Evolutionary conservation across 257 asterid species (phyloP).

Genomic region (Capsicum chinense): DNA sequence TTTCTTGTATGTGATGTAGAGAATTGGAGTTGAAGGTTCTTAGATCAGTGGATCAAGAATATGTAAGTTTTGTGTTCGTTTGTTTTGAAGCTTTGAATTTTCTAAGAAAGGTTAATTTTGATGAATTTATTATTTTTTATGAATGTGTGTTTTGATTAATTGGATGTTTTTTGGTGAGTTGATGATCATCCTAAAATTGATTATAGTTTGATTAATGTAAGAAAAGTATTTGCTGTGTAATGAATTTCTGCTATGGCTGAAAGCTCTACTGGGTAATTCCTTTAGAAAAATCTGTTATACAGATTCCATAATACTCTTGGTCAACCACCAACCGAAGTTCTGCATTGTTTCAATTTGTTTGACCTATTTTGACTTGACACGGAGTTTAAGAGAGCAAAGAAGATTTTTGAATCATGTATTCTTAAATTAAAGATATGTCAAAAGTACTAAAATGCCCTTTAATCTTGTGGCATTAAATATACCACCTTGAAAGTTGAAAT

Average conservation of each 20-base stretch:
- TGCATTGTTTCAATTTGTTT: too few species aligned
- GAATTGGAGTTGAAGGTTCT: constrained; percentile 37
- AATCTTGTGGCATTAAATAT: too few species aligned
- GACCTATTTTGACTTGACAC: too few species aligned
- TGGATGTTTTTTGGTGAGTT: not conserved
- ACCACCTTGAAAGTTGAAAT: too few species aligned
- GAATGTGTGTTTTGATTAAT: not conserved
- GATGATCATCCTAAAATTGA: constrained; percentile 12
- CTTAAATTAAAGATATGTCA: too few species aligned
- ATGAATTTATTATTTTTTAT: not conserved
- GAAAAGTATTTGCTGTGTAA: not conserved
- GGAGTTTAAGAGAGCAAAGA: too few species aligned
- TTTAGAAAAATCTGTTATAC: not conserved
- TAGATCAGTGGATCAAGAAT: constrained; percentile 42
- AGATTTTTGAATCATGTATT: too few species aligned
- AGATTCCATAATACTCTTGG: not conserved
- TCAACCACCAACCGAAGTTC: too few species aligned
- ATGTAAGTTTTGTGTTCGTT: constrained; percentile 44
- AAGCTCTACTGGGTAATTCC: not conserved
- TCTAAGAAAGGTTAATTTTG: not conserved
- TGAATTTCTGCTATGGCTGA: not conserved
- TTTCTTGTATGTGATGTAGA: constrained; percentile 33
- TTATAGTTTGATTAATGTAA: constrained; percentile 12
- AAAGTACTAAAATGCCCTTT: too few species aligned
- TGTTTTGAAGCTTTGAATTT: not conserved